Evolutionary conservation across 1,139 yeast species (phyloP).

Genomic region (Protomyces gravidus): DNA sequence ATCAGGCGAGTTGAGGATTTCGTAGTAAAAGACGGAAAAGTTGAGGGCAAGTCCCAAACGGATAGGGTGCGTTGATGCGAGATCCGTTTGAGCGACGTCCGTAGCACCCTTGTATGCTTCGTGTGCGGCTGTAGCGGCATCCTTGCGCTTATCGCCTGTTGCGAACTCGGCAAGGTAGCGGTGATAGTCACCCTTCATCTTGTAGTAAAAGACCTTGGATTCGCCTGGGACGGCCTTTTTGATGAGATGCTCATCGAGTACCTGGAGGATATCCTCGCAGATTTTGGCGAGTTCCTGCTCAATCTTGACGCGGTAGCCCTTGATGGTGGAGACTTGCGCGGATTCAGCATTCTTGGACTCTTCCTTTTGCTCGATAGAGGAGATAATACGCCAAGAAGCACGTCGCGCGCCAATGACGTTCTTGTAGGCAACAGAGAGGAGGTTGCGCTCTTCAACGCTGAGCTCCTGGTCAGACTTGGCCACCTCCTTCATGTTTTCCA

Average conservation of each 20-base stretch:
- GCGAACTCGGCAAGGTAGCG: constrained; percentile 99
- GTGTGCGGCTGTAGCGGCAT: constrained; percentile 88
- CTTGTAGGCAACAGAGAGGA: constrained; percentile 94
- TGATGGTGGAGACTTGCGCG: constrained; percentile 76
- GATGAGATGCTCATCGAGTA: constrained; percentile 81
- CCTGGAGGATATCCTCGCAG: constrained; percentile 88
- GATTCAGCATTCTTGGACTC: constrained; percentile 60
- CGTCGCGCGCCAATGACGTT: constrained; percentile 99
- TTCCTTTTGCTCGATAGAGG: constrained; percentile 97
- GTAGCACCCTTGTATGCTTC: constrained; percentile 96
- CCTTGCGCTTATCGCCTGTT: constrained; percentile 85
- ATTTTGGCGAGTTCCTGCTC: constrained; percentile 91
- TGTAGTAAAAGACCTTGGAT: constrained; percentile 96
- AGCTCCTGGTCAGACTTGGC: constrained; percentile 94
- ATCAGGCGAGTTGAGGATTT: constrained; percentile 96
- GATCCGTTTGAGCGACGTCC: constrained; percentile 95
- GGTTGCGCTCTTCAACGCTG: constrained; percentile 96
- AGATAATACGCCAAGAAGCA: constrained; percentile 99
- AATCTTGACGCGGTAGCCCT: constrained; percentile 92
- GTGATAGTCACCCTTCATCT: constrained; percentile 99
- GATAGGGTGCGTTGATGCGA: constrained; percentile 98
- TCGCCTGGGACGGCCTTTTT: constrained; percentile 97
- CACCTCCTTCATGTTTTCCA: constrained; percentile 94
- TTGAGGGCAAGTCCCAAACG: constrained; percentile 97
- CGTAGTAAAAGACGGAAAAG: constrained; percentile 97